Percentiles rank a stretch among this genome's conserved stretches.
These are phyloP conservation scores for Datura wrightii DNA, from an alignment of 257 asterid genomes.

Conservation along the genomic window DNA sequence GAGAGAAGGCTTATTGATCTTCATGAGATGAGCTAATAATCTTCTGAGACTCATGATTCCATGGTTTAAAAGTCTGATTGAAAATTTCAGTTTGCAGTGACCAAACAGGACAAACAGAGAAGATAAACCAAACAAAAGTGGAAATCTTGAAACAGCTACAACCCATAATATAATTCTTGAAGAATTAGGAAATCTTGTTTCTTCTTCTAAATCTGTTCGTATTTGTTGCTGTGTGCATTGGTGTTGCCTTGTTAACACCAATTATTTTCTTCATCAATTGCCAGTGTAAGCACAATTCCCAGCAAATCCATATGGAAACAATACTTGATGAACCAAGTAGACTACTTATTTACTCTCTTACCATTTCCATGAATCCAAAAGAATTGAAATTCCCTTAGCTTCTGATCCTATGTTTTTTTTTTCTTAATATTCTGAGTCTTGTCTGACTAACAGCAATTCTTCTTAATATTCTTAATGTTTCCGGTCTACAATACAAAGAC, in stretches of 20 bases:
- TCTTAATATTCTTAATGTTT: neutral
- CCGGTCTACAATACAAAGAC: neutral
- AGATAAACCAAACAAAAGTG: neutral
- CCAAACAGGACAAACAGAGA: constrained; percentile 52
- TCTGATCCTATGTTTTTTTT: neutral
- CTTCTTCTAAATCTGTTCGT: neutral
- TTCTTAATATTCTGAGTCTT: neutral
- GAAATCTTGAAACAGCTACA: constrained; percentile 20
- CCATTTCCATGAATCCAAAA: neutral
- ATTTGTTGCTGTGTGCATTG: neutral
- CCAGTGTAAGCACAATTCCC: neutral
- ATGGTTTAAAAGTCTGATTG: constrained; percentile 58
- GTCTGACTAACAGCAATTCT: neutral
- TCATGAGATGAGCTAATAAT: constrained; percentile 58
- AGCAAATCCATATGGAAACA: neutral
- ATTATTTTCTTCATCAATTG: neutral
- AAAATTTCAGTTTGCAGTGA: constrained; percentile 44
- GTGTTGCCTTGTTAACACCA: neutral
- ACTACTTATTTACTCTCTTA: neutral
- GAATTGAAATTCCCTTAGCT: neutral
- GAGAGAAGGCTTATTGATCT: constrained; percentile 71
- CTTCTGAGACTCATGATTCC: constrained; percentile 38
- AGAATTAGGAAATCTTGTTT: neutral
- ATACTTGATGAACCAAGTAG: neutral
- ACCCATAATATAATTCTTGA: neutral